Conservation (phyloP, 1,284 basidiomycete species). For the Bjerkandera adusta region DNA sequence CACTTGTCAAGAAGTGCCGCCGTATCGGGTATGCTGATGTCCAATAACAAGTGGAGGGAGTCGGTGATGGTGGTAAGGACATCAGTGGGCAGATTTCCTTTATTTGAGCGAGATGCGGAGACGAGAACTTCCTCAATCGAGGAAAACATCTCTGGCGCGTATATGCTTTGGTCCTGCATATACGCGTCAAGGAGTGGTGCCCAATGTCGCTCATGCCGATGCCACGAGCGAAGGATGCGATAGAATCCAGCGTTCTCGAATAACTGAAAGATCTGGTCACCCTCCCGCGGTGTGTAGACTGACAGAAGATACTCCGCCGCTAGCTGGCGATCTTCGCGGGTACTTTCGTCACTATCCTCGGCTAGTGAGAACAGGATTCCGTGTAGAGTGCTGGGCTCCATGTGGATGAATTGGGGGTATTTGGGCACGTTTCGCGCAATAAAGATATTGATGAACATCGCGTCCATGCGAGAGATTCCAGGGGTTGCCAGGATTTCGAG, state of each 20-base stretch:
- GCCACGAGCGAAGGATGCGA: slow-evolving; percentile 82
- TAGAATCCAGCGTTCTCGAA: slow-evolving; percentile 90
- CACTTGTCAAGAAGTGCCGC: slow-evolving; percentile 76
- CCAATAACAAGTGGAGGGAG: slow-evolving; percentile 65
- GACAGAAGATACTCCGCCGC: slow-evolving; percentile 96
- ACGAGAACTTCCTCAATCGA: slow-evolving; percentile 65
- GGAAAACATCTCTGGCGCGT: slow-evolving; percentile 59
- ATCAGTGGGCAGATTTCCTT: slow-evolving; percentile 48
- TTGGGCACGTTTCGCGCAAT: slow-evolving; percentile 96
- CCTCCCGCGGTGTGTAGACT: slow-evolving; percentile 82
- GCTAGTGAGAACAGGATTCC: slow-evolving; percentile 79
- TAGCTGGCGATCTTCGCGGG: slow-evolving; percentile 91
- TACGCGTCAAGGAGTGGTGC: slow-evolving; percentile 69
- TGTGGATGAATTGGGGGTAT: slow-evolving; percentile 86
- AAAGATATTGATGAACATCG: slow-evolving; percentile 92
- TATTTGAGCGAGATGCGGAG: slow-evolving; percentile 41
- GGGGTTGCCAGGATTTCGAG: slow-evolving; percentile 72
- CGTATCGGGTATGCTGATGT: slow-evolving; percentile 61
- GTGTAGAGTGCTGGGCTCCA: slow-evolving; percentile 70
- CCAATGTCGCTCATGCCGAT: slow-evolving; percentile 80
- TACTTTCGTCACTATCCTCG: slow-evolving; percentile 67
- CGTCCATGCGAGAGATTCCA: slow-evolving; percentile 57
- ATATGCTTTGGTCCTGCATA: slow-evolving; percentile 72
- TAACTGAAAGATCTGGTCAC: slow-evolving; percentile 61
- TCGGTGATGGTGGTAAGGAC: slow-evolving; percentile 50